Evolutionary conservation across 106 monocot genomes (phyloP).

Genomic region (Dioscorea alata): DNA sequence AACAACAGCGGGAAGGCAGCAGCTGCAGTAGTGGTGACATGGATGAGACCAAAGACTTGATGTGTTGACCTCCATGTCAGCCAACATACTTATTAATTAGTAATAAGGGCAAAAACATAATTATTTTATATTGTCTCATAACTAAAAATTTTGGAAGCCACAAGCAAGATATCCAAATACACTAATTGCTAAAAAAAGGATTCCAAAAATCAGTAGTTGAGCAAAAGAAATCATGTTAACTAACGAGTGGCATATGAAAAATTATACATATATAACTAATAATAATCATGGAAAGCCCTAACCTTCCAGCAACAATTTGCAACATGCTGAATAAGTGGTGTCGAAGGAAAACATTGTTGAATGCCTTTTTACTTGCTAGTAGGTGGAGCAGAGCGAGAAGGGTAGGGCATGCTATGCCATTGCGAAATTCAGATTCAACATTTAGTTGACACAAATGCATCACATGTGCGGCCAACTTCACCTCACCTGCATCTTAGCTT

Average conservation of each 20-base stretch:
- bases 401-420: conserved; percentile 30
- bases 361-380: conserved; percentile 68
- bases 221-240: too few relatives aligned
- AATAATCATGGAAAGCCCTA: background rate
- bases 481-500: conserved; percentile 47
- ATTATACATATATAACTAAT: background rate
- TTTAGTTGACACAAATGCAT: conserved; percentile 77
- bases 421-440: conserved; percentile 30
- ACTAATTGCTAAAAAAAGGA: too few relatives aligned
- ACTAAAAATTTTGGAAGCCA: too few relatives aligned
- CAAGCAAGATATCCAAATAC: too few relatives aligned
- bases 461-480: conserved; percentile 71
- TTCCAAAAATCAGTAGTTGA: too few relatives aligned
- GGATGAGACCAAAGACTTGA: too few relatives aligned
- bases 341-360: conserved; percentile 80
- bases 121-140: too few relatives aligned
- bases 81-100: too few relatives aligned
- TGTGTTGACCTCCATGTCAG: too few relatives aligned
- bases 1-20: too few relatives aligned
- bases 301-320: conserved; percentile 90
- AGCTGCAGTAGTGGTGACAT: too few relatives aligned
- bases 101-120: too few relatives aligned
- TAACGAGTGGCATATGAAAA: background rate
- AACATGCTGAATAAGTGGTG: conserved; percentile 91
- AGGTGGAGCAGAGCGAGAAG: conserved; percentile 56